Percentiles rank a stretch among this genome's conserved stretches.
phyloP scores from a whole-genome alignment of 176 grass and related monocot species.

The Microstegium vimineum region DNA sequence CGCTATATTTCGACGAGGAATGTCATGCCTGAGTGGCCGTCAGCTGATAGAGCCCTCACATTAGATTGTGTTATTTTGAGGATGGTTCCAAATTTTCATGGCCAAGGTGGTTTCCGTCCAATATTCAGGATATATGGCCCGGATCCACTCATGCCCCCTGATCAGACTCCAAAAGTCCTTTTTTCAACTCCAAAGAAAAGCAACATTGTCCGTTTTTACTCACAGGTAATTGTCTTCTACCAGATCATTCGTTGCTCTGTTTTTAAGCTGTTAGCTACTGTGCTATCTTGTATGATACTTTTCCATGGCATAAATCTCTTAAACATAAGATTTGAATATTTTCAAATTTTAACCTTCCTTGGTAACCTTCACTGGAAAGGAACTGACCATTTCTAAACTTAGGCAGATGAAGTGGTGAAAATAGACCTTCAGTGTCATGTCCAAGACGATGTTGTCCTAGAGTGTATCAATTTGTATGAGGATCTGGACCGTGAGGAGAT shows the following conservation, averaged over 20 bases:
- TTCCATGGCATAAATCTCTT: constrained; percentile 4
- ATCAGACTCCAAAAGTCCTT: constrained; percentile 75
- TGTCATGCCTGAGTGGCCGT: constrained; percentile 85
- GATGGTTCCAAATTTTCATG: constrained; percentile 69
- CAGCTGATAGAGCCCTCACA: constrained; percentile 64
- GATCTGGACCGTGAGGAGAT: constrained; percentile 74
- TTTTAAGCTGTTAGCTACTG: constrained; percentile 5
- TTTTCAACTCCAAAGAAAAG: constrained; percentile 84
- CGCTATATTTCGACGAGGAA: constrained; percentile 75
- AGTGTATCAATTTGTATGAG: constrained; percentile 73
- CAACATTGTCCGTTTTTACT: constrained; percentile 61
- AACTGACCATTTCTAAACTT: constrained; percentile 36
- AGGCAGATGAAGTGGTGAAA: constrained; percentile 84
- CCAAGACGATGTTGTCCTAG: constrained; percentile 90
- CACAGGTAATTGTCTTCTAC: constrained; percentile 52
- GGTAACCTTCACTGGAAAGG: background rate
- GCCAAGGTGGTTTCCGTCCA: constrained; percentile 66
- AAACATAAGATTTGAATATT: constrained; percentile 16
- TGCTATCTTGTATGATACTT: background rate
- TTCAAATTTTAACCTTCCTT: background rate
- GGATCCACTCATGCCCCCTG: constrained; percentile 64
- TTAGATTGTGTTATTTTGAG: constrained; percentile 80
- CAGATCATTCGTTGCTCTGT: background rate
- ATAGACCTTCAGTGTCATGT: constrained; percentile 84
- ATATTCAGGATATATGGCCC: constrained; percentile 90